These are phyloP conservation scores for Sporothrix humicola DNA, from an alignment of 2,329 filamentous ascomycete genomes.

Conservation along the genomic window DNA sequence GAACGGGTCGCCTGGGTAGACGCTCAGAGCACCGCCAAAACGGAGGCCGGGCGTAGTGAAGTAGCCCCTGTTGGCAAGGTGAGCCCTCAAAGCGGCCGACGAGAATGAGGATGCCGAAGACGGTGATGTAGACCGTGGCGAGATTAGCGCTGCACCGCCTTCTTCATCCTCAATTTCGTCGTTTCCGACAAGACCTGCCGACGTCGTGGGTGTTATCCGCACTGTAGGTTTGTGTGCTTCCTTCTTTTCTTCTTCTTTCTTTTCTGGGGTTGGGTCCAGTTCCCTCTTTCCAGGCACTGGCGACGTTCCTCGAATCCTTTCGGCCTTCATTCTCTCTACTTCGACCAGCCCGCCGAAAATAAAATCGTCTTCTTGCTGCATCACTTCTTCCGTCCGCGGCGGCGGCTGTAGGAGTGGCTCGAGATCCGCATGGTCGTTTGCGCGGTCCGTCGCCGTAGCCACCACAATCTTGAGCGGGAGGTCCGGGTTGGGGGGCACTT, in stretches of 20 bases:
- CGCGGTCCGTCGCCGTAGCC: not conserved
- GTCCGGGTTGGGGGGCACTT: not conserved
- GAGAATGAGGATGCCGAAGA: not conserved
- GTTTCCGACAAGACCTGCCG: constrained; percentile 43
- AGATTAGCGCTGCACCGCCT: not conserved
- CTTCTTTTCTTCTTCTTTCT: not conserved
- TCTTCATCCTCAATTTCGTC: not conserved
- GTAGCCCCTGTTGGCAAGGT: constrained; percentile 79
- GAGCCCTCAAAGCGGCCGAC: constrained; percentile 68
- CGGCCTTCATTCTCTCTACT: constrained; percentile 19
- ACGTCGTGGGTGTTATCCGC: constrained; percentile 50
- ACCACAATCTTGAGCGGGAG: not conserved
- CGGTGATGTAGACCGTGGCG: not conserved
- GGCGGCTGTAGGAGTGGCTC: not conserved
- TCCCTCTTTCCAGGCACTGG: not conserved
- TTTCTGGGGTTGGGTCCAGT: not conserved
- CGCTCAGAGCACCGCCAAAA: constrained; percentile 92
- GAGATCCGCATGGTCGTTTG: constrained; percentile 23
- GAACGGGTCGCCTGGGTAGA: constrained; percentile 93
- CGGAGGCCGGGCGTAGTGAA: constrained; percentile 90
- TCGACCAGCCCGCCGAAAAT: constrained; percentile 22
- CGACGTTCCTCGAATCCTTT: not conserved
- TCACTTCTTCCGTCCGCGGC: constrained; percentile 17
- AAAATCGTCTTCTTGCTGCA: constrained; percentile 21
- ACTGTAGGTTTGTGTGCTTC: not conserved